Conservation (phyloP, 78 protist species). For the Diacronema lutheri region DNA sequence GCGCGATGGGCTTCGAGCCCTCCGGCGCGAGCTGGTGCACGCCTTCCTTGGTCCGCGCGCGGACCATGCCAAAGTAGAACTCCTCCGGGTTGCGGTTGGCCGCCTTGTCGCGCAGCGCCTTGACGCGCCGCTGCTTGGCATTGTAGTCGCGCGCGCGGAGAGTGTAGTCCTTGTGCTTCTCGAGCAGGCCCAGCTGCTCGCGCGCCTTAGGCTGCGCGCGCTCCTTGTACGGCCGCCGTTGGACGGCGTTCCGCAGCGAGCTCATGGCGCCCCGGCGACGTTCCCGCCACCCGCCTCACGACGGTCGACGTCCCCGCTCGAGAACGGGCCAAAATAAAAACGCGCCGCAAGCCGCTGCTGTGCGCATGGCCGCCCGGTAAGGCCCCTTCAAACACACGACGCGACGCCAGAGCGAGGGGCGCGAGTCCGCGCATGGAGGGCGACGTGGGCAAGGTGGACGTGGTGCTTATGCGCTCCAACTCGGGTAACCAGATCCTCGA, state of each 20-base stretch:
- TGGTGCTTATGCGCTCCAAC: background rate
- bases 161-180: constrained; percentile 77
- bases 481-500: constrained; percentile 12
- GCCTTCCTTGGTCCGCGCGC: background rate
- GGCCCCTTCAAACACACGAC: too few species aligned
- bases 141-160: constrained; percentile 55
- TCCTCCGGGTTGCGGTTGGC: constrained; percentile 54
- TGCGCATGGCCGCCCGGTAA: too few species aligned
- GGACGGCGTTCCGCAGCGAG: constrained; percentile 24
- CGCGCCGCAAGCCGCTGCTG: too few species aligned
- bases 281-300: too few species aligned
- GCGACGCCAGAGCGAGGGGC: too few species aligned
- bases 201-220: constrained; percentile 64
- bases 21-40: background rate
- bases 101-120: constrained; percentile 32
- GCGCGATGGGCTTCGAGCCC: background rate
- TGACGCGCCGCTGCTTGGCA: constrained; percentile 19
- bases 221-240: constrained; percentile 61
- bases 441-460: background rate
- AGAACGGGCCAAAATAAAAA: too few species aligned
- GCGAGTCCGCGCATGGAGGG: too few species aligned
- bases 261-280: too few species aligned
- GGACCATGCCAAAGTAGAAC: constrained; percentile 54
- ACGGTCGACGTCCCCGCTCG: too few species aligned
- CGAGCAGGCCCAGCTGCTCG: constrained; percentile 59